These are phyloP conservation scores for Lasiodiplodia gonubiensis DNA, from an alignment of 2,329 filamentous ascomycete genomes.

Conservation along the genomic window DNA sequence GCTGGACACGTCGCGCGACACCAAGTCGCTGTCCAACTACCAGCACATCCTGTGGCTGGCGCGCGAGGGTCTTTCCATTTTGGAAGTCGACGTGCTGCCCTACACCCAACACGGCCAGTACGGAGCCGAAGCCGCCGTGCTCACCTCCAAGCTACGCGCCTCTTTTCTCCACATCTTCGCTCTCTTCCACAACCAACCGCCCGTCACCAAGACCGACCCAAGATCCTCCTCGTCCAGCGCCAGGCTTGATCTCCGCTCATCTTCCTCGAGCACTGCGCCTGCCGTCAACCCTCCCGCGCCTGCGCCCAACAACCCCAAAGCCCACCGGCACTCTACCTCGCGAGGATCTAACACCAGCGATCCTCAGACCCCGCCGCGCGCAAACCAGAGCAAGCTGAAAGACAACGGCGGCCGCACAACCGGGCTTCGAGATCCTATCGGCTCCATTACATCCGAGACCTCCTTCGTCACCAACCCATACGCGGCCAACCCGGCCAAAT, in stretches of 20 bases:
- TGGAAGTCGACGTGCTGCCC: conserved; percentile 85
- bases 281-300: conserved; percentile 6
- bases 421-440: conserved; percentile 54
- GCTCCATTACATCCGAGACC: conserved; percentile 56
- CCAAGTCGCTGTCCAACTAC: conserved; percentile 81
- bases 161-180: conserved; percentile 98
- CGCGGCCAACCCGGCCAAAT: conserved; percentile 43
- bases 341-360: conserved; percentile 20
- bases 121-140: conserved; percentile 80
- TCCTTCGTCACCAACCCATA: conserved; percentile 60
- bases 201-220: conserved; percentile 53
- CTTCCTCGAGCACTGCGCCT: background rate
- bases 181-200: conserved; percentile 89
- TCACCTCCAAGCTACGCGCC: conserved; percentile 88
- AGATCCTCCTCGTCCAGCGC: conserved; percentile 48
- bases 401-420: conserved; percentile 41
- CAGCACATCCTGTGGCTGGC: conserved; percentile 95
- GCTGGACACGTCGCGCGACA: conserved; percentile 78
- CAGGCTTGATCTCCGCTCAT: background rate
- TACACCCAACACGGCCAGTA: conserved; percentile 71
- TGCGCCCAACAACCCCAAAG: background rate
- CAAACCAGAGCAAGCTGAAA: conserved; percentile 27
- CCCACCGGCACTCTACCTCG: background rate
- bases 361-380: conserved; percentile 20
- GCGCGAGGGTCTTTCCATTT: conserved; percentile 84